phyloP scores from a whole-genome alignment of 495 filamentous ascomycete genomes.

The Cudoniella acicularis region DNA sequence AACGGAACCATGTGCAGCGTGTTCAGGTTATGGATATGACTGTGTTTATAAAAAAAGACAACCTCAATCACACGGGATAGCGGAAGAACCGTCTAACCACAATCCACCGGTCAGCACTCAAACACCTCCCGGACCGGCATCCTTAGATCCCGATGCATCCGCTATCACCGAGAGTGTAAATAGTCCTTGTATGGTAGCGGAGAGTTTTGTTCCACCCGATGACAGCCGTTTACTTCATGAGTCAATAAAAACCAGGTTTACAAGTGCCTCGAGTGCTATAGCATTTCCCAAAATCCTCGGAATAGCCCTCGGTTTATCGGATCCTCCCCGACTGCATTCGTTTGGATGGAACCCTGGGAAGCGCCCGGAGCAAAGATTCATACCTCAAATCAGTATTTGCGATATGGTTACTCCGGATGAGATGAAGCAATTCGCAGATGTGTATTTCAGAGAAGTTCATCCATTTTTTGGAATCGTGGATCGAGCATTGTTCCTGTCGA shows the following conservation, averaged over 20 bases:
- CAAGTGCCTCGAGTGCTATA: constrained; percentile 27
- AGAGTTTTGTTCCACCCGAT: not conserved
- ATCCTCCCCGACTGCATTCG: constrained; percentile 45
- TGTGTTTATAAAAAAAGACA: constrained; percentile 6
- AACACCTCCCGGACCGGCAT: not conserved
- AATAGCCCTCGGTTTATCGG: constrained; percentile 42
- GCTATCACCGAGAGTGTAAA: not conserved
- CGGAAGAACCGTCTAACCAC: not conserved
- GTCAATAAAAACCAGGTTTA: not conserved
- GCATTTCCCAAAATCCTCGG: constrained; percentile 48
- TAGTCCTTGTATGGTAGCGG: not conserved
- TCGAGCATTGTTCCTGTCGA: constrained; percentile 26
- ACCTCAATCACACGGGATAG: not conserved
- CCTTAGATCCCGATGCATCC: not conserved
- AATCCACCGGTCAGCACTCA: not conserved
- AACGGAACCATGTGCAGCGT: constrained; percentile 7
- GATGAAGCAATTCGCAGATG: constrained; percentile 32
- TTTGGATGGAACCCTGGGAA: constrained; percentile 52
- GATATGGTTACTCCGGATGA: constrained; percentile 35
- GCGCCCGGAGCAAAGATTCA: constrained; percentile 27
- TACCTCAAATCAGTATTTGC: constrained; percentile 23
- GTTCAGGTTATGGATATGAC: constrained; percentile 13
- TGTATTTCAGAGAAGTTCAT: constrained; percentile 46
- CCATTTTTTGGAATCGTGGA: constrained; percentile 48
- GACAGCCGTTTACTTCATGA: not conserved